Percentiles rank a stretch among this genome's conserved stretches.
Evolutionary conservation across 2,329 filamentous ascomycete species (phyloP).

Genomic region (Hyphodiscus sp.): DNA sequence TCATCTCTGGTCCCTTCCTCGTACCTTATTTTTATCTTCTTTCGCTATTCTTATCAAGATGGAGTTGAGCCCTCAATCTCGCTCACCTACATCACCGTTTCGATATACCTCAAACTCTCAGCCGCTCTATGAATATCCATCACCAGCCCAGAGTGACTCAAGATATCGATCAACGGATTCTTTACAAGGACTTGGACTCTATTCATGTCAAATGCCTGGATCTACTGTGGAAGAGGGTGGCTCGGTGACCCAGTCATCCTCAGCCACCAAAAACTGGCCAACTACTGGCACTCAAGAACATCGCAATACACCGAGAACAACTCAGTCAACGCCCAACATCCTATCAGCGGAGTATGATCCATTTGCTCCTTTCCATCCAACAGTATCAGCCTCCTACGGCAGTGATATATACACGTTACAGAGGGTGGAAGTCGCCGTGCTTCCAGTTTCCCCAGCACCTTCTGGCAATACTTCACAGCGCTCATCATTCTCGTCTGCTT

Average conservation of each 20-base stretch:
- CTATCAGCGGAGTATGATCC: slow-evolving; percentile 45
- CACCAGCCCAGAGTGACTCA: slow-evolving; percentile 28
- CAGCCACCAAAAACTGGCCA: slow-evolving; percentile 24
- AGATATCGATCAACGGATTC: slow-evolving; percentile 25
- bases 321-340: slow-evolving; percentile 34
- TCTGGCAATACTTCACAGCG: slow-evolving; percentile 28
- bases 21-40: slow-evolving; percentile 10
- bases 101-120: slow-evolving; percentile 24
- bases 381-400: slow-evolving; percentile 37
- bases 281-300: slow-evolving; percentile 18
- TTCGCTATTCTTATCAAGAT: slow-evolving; percentile 20
- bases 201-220: slow-evolving; percentile 26
- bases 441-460: slow-evolving; percentile 26
- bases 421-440: slow-evolving; percentile 29
- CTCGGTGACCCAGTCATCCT: slow-evolving; percentile 18
- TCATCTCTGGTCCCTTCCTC: slow-evolving; percentile 2
- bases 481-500: slow-evolving; percentile 30
- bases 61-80: slow-evolving; percentile 30
- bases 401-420: slow-evolving; percentile 42
- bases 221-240: slow-evolving; percentile 19
- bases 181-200: slow-evolving; percentile 26
- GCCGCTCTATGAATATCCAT: slow-evolving; percentile 30
- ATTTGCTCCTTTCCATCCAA: slow-evolving; percentile 42
- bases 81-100: slow-evolving; percentile 27
- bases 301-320: slow-evolving; percentile 21